phyloP scores from a whole-genome alignment of 805 yeast genomes.

The Starmera caribaea region DNA sequence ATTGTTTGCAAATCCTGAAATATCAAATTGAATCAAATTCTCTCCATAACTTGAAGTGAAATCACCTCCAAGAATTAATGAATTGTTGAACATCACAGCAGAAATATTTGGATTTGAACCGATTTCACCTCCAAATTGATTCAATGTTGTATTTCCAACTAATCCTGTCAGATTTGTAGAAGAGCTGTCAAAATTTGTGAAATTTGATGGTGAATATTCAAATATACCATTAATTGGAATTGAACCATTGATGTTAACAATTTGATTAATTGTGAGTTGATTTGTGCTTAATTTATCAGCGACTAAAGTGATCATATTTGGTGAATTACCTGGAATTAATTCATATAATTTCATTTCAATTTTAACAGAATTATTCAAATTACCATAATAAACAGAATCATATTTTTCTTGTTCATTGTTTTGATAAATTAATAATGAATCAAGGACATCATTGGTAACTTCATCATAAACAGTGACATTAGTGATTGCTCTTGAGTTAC shows the following conservation, averaged over 20 bases:
- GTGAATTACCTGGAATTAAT: constrained; percentile 18
- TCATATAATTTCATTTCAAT: constrained; percentile 32
- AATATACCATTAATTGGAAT: constrained; percentile 64
- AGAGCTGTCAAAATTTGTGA: constrained; percentile 28
- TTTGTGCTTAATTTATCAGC: constrained; percentile 56
- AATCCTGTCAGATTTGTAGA: constrained; percentile 13
- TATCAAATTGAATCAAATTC: constrained; percentile 25
- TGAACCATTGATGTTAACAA: constrained; percentile 23
- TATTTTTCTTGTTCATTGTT: constrained; percentile 74
- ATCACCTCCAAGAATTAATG: constrained; percentile 40
- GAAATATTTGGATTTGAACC: constrained; percentile 32
- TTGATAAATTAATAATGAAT: constrained; percentile 52
- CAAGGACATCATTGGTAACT: constrained; percentile 24
- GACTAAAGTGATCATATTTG: constrained; percentile 43
- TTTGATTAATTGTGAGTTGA: constrained; percentile 35
- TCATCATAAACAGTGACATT: constrained; percentile 59
- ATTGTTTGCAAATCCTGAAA: constrained; percentile 9
- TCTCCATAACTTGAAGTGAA: constrained; percentile 28
- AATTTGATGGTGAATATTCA: constrained; percentile 70
- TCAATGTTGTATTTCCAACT: constrained; percentile 40
- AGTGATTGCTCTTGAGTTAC: constrained; percentile 63
- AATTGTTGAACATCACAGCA: constrained; percentile 21
- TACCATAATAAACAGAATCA: constrained; percentile 69
- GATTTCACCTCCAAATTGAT: constrained; percentile 21
- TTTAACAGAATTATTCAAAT: constrained; percentile 38